Conservation (phyloP, 805 yeast species). For the Scheffersomyces ergatensis region DNA sequence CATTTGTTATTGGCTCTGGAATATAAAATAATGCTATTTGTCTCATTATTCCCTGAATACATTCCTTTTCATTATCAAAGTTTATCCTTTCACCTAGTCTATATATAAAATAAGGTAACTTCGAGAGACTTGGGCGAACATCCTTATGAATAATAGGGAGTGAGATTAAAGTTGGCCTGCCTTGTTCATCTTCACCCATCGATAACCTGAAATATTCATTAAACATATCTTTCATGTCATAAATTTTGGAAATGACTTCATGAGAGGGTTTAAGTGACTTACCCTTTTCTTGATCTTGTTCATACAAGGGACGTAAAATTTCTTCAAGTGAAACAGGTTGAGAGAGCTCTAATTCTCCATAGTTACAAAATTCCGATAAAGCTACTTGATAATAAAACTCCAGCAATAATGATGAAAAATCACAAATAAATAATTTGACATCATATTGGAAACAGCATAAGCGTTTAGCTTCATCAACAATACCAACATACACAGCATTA, state of each 20-base stretch:
- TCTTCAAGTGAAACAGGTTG: conserved; percentile 22
- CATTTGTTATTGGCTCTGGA: conserved; percentile 50
- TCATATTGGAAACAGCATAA: conserved; percentile 84
- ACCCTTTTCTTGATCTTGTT: conserved; percentile 11
- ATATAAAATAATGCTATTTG: conserved; percentile 73
- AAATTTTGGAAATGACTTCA: conserved; percentile 14
- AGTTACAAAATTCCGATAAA: conserved; percentile 75
- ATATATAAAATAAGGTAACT: conserved; percentile 66
- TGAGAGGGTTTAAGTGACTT: conserved; percentile 12
- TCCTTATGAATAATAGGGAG: conserved; percentile 71
- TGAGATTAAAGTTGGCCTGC: conserved; percentile 37
- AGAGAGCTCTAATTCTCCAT: conserved; percentile 47
- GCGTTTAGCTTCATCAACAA: conserved; percentile 69
- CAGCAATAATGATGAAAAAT: conserved; percentile 65
- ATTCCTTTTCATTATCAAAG: conserved; percentile 66
- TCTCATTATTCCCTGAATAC: conserved; percentile 61
- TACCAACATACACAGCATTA: conserved; percentile 73
- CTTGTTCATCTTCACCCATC: conserved; percentile 30
- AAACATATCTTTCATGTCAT: conserved; percentile 71
- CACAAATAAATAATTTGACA: conserved; percentile 72
- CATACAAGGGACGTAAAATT: conserved; percentile 37
- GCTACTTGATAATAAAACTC: conserved; percentile 83
- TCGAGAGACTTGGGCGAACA: conserved; percentile 59
- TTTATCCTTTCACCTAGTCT: conserved; percentile 57
- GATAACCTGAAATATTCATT: conserved; percentile 70